Evolutionary conservation across 306 rosid species (phyloP).

Genomic region (Sechiopsis laciniata): DNA sequence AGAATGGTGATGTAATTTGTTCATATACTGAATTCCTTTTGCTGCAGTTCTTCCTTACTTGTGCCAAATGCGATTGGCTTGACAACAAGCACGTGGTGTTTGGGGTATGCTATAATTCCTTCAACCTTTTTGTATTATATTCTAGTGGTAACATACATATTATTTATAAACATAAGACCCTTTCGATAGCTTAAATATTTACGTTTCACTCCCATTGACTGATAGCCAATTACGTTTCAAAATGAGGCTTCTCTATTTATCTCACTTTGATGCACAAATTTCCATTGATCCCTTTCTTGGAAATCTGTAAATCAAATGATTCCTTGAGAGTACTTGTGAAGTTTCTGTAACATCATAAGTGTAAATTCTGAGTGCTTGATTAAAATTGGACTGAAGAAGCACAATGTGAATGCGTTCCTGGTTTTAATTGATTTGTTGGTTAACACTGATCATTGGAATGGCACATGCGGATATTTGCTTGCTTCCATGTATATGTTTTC

Average conservation of each 20-base stretch:
- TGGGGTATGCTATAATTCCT: conserved; percentile 61
- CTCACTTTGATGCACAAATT: neutral
- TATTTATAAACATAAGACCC: neutral
- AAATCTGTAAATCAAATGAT: neutral
- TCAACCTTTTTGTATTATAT: conserved; percentile 12
- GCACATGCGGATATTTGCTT: neutral
- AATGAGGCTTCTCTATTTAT: neutral
- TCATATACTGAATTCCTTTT: neutral
- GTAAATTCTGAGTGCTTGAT: neutral
- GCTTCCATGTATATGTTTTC: neutral
- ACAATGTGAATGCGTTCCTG: neutral
- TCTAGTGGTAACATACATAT: neutral
- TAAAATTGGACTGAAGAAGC: neutral
- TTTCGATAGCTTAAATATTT: neutral
- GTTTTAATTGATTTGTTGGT: neutral
- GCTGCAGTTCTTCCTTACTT: conserved; percentile 82
- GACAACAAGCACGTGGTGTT: conserved; percentile 97
- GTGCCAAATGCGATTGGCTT: conserved; percentile 96
- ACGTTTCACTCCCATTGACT: neutral
- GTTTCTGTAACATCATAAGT: neutral
- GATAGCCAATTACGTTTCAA: neutral
- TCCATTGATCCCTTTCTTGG: neutral
- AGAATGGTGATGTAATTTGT: neutral
- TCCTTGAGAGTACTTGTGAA: neutral
- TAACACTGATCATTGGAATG: neutral